These are phyloP conservation scores for Phytophthora cryptogea DNA, from an alignment of 352 stramenopile genomes.

Conservation along the genomic window DNA sequence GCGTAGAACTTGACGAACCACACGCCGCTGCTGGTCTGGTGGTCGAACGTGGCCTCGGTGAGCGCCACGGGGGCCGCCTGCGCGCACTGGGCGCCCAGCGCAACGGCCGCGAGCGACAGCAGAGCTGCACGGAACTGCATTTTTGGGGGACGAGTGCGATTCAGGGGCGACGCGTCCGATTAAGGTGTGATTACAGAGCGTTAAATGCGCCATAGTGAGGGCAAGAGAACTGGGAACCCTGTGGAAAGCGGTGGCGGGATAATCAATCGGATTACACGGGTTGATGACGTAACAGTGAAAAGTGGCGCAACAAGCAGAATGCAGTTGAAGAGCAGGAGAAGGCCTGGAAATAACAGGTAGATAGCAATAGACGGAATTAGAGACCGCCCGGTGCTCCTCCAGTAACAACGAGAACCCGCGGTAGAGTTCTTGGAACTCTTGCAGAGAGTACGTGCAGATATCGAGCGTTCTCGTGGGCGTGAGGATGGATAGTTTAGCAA, in stretches of 20 bases:
- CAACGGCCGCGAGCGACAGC: conserved; percentile 39
- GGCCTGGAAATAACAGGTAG: too few species aligned
- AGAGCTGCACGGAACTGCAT: conserved; percentile 21
- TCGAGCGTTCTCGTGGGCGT: conserved; percentile 46
- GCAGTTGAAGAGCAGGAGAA: too few species aligned
- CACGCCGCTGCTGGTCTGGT: conserved; percentile 51
- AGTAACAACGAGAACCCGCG: conserved; percentile 37
- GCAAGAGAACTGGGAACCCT: too few species aligned
- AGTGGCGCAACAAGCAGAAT: too few species aligned
- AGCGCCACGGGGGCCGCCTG: conserved; percentile 38
- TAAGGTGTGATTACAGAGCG: conserved; percentile 4
- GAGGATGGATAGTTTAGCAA: conserved; percentile 51
- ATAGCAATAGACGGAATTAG: too few species aligned
- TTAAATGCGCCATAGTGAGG: too few species aligned
- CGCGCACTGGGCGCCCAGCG: conserved; percentile 24
- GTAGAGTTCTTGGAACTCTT: conserved; percentile 42
- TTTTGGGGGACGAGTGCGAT: neutral
- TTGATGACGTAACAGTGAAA: too few species aligned
- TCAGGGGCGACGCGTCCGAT: conserved; percentile 12
- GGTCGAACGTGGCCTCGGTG: conserved; percentile 63
- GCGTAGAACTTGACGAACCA: conserved; percentile 90
- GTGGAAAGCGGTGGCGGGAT: too few species aligned
- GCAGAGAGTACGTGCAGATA: conserved; percentile 37
- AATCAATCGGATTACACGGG: too few species aligned
- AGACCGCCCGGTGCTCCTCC: too few species aligned